A percentile compares a stretch with the other conserved stretches of the same genome.
phyloP scores from a whole-genome alignment of 257 asterid species.

The Cynanchum wilfordii region DNA sequence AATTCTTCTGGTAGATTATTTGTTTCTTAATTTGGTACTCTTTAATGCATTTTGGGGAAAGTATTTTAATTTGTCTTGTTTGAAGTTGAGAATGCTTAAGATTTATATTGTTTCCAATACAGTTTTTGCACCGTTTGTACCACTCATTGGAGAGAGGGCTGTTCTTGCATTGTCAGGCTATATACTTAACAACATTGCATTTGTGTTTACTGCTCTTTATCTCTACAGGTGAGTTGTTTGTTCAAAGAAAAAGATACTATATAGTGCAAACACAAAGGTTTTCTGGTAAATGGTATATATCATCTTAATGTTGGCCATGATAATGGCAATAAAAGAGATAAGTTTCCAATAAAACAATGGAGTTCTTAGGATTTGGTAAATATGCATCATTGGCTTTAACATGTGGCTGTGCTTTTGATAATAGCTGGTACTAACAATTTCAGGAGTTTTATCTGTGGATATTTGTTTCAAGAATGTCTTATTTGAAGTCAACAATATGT shows the following conservation, averaged over 20 bases:
- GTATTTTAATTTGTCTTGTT: not conserved
- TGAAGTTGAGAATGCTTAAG: not conserved
- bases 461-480: not conserved
- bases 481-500: not conserved
- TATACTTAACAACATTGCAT: constrained; percentile 58
- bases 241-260: not conserved
- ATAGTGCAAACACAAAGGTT: not conserved
- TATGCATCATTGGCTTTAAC: not conserved
- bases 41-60: not conserved
- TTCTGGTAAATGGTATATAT: not conserved
- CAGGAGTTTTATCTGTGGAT: not conserved
- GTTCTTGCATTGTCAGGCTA: constrained; percentile 85
- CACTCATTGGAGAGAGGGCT: constrained; percentile 78
- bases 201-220: constrained; percentile 62
- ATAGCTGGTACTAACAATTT: not conserved
- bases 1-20: not conserved
- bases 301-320: not conserved
- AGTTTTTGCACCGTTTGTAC: constrained; percentile 83
- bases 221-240: constrained; percentile 54
- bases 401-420: not conserved
- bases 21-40: not conserved
- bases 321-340: not conserved
- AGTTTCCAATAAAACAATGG: not conserved
- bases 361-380: not conserved
- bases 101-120: constrained; percentile 21